Conservation (phyloP, 331 rosid species). For the Ulmus americana region DNA sequence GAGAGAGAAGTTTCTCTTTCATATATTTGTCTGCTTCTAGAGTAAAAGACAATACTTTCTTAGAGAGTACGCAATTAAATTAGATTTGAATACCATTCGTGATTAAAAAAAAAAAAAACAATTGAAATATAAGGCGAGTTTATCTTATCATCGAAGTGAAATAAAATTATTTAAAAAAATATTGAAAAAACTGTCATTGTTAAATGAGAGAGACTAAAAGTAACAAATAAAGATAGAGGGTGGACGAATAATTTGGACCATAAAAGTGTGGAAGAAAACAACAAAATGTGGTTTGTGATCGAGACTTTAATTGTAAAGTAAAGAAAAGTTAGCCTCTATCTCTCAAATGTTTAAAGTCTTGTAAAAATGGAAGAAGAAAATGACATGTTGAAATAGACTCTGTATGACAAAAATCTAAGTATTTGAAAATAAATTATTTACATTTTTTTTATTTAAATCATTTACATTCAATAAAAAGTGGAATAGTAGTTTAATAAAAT, state of each 20-base stretch:
- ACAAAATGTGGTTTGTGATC: conserved; percentile 4
- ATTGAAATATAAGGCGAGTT: too few relatives aligned
- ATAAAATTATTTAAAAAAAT: too few relatives aligned
- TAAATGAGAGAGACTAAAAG: background rate
- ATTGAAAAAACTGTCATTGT: background rate
- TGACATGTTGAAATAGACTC: background rate
- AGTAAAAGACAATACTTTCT: conserved; percentile 6
- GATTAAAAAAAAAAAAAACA: too few relatives aligned
- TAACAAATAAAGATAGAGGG: background rate
- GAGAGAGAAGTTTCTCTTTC: too few relatives aligned
- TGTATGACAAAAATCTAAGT: background rate
- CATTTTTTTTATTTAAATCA: too few relatives aligned
- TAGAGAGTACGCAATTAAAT: background rate
- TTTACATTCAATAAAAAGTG: too few relatives aligned
- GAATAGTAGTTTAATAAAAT: too few relatives aligned
- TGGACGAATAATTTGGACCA: conserved; percentile 20
- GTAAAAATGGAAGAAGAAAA: background rate
- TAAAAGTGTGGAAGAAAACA: conserved; percentile 2
- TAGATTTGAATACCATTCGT: background rate
- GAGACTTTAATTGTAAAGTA: background rate
- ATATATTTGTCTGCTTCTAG: background rate
- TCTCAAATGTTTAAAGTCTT: background rate
- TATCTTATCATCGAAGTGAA: too few relatives aligned
- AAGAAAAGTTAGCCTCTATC: background rate
- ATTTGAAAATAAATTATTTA: too few relatives aligned